Conservation (phyloP, 345 rosid genomes). For the Populus nigra region DNA sequence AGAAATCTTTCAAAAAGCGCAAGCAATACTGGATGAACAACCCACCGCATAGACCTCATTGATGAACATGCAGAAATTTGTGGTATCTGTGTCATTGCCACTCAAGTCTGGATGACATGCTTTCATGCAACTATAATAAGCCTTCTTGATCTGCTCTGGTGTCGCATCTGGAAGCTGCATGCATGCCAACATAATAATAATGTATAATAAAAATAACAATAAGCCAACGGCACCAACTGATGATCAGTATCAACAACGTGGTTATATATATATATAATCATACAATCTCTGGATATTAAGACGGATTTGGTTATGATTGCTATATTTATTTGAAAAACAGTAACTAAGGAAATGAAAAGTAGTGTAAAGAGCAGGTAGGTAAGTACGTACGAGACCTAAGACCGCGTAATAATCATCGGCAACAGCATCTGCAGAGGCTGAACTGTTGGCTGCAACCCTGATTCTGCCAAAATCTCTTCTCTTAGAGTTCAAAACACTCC, state of each 20-base stretch:
- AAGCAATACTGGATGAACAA: conserved; percentile 7
- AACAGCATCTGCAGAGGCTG: conserved; percentile 42
- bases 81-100: conserved; percentile 72
- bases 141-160: conserved; percentile 81
- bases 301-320: too few species aligned
- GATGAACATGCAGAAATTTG: conserved; percentile 92
- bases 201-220: too few species aligned
- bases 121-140: conserved; percentile 96
- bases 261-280: neutral
- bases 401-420: conserved; percentile 87
- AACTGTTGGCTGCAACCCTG: conserved; percentile 53
- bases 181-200: neutral
- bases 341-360: neutral
- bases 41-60: conserved; percentile 84
- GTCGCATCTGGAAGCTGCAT: conserved; percentile 84
- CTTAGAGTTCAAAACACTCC: conserved; percentile 26
- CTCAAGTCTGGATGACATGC: conserved; percentile 95
- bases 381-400: conserved; percentile 65
- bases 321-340: too few species aligned
- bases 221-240: neutral
- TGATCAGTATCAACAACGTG: neutral
- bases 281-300: too few species aligned
- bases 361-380: neutral
- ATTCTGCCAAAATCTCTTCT: conserved; percentile 39
- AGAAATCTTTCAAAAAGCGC: neutral